Conservation (phyloP, 345 rosid species). For the Tarenaya hassleriana region DNA sequence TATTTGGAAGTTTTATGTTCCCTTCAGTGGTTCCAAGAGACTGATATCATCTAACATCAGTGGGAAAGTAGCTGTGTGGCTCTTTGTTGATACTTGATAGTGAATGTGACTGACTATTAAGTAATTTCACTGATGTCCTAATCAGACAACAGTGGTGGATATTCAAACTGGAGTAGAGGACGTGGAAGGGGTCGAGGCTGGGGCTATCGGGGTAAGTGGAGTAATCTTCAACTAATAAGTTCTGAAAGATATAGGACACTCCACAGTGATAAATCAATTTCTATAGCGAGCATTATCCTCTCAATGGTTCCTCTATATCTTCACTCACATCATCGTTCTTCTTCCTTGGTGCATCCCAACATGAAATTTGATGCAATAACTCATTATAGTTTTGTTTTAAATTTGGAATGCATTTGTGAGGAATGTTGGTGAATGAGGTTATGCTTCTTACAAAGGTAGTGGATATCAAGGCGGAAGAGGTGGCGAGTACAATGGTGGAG, state of each 20-base stretch:
- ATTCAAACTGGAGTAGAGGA: conserved; percentile 40
- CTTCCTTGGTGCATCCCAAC: no score
- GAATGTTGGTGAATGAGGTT: no score
- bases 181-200: conserved; percentile 41
- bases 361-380: not conserved
- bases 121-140: conserved; percentile 13
- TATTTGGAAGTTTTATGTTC: not conserved
- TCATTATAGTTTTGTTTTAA: not conserved
- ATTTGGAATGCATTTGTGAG: conserved; percentile 3
- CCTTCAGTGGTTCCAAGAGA: not conserved
- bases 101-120: conserved; percentile 11
- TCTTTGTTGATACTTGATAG: not conserved
- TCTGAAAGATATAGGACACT: not conserved
- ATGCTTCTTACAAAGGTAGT: conserved; percentile 15
- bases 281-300: no score
- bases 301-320: conserved; percentile 1
- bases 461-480: conserved; percentile 29
- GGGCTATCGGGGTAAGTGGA: conserved; percentile 44
- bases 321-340: no score
- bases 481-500: conserved; percentile 17
- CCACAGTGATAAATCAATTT: not conserved
- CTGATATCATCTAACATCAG: not conserved
- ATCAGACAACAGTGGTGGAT: conserved; percentile 36
- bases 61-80: not conserved
- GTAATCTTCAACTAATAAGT: not conserved